These are phyloP conservation scores for Buxus sempervirens DNA, from an alignment of 164 flowering plant genomes.

Conservation along the genomic window DNA sequence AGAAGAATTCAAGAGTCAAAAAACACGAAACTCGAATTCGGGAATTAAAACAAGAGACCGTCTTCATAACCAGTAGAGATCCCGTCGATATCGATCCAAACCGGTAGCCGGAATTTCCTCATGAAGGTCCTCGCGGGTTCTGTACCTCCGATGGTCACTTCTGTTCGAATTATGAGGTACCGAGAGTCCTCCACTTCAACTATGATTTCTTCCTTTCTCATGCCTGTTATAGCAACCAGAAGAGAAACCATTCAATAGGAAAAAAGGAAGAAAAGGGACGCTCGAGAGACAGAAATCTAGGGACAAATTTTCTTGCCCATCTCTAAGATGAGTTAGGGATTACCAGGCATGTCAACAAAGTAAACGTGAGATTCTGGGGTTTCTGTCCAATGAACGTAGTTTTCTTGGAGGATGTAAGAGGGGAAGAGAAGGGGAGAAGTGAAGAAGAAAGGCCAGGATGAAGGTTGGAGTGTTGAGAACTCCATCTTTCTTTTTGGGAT, in stretches of 20 bases:
- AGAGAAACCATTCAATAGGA: no score
- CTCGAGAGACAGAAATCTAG: no score
- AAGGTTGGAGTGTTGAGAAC: constrained; percentile 11
- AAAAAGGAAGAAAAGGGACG: no score
- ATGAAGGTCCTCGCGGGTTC: constrained; percentile 45
- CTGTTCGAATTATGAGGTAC: constrained; percentile 54
- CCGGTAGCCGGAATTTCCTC: constrained; percentile 75
- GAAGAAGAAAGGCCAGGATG: constrained; percentile 22
- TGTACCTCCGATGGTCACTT: constrained; percentile 16
- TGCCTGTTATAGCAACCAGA: constrained; percentile 29
- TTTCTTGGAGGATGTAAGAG: constrained; percentile 33
- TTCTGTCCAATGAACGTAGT: constrained; percentile 52
- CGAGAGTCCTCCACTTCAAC: constrained; percentile 58
- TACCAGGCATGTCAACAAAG: constrained; percentile 61
- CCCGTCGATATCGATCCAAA: constrained; percentile 36
- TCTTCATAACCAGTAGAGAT: constrained; percentile 39
- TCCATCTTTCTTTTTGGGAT: constrained; percentile 19
- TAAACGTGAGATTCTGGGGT: constrained; percentile 54
- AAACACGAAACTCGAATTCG: no score
- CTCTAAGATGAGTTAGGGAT: neutral
- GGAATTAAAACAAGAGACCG: constrained; percentile 19
- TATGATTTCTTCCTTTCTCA: constrained; percentile 53
- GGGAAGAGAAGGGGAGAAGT: constrained; percentile 30
- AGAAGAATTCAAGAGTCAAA: no score
- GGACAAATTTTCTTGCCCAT: no score